phyloP scores from a whole-genome alignment of 2,329 filamentous ascomycete genomes.

The Stromatinia cepivora region DNA sequence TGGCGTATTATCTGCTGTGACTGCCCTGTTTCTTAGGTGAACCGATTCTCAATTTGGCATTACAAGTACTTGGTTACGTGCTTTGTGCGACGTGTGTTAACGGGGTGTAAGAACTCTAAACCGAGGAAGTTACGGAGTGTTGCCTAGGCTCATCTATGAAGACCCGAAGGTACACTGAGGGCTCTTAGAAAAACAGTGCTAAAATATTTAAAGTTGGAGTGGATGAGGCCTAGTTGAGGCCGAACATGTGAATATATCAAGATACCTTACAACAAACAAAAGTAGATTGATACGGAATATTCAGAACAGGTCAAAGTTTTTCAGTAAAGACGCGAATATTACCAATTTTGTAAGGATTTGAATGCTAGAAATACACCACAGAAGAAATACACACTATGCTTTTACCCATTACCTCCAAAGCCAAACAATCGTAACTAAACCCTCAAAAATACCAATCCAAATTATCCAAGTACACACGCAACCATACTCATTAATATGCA shows the following conservation, averaged over 20 bases:
- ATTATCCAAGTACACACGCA: not conserved
- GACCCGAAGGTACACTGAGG: too few relatives aligned
- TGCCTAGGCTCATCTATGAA: too few relatives aligned
- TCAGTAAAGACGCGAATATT: not conserved
- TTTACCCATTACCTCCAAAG: not conserved
- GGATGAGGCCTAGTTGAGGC: too few relatives aligned
- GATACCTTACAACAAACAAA: not conserved
- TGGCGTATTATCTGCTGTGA: not conserved
- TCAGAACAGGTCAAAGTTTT: not conserved
- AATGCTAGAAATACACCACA: slow-evolving; percentile 3
- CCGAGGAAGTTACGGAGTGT: too few relatives aligned
- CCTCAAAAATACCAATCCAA: not conserved
- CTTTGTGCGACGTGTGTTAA: not conserved
- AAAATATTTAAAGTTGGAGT: too few relatives aligned
- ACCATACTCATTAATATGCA: not conserved
- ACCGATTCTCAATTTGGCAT: not conserved
- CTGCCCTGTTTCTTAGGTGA: not conserved
- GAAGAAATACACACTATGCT: not conserved
- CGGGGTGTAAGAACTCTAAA: too few relatives aligned
- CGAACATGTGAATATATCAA: too few relatives aligned
- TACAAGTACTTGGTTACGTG: not conserved
- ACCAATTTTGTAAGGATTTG: not conserved
- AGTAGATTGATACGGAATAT: too few relatives aligned
- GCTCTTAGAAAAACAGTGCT: too few relatives aligned
- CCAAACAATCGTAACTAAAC: not conserved